Evolutionary conservation across 139 green algal species (phyloP).

Genomic region (Closterium sp.): DNA sequence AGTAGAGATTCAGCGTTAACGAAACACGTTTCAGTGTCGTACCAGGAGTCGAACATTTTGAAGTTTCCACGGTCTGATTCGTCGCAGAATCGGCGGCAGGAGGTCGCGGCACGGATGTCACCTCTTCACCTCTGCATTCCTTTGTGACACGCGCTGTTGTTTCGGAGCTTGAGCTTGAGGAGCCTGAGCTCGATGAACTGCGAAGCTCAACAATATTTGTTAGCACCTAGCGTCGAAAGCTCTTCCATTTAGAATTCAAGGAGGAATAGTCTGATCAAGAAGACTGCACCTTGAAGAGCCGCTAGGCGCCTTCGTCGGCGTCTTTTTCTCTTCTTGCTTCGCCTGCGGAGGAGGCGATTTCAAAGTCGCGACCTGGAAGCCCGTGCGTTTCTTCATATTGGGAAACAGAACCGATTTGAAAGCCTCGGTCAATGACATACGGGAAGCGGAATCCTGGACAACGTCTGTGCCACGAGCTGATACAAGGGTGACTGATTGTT

Average conservation of each 20-base stretch:
- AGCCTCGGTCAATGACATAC: neutral
- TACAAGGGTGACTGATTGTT: too few relatives aligned
- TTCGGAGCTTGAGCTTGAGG: neutral
- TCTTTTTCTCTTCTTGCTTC: neutral
- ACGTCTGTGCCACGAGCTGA: neutral
- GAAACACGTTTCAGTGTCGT: neutral
- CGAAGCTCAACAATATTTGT: neutral
- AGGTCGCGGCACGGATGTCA: neutral
- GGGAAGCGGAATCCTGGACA: neutral
- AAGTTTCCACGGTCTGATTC: neutral
- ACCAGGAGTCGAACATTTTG: neutral
- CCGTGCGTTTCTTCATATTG: neutral
- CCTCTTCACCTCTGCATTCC: neutral
- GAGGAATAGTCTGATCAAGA: neutral
- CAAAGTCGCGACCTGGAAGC: neutral
- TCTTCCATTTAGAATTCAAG: neutral
- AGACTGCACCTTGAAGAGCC: neutral
- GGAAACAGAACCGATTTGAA: neutral
- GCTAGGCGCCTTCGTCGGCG: neutral
- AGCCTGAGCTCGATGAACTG: neutral
- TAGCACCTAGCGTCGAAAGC: neutral
- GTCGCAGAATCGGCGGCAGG: neutral
- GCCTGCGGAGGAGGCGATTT: neutral
- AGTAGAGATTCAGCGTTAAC: neutral
- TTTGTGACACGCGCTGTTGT: neutral